Percentiles rank a stretch among this genome's conserved stretches.
phyloP scores from a whole-genome alignment of 2,329 filamentous ascomycete genomes.

The Fusarium sp. region DNA sequence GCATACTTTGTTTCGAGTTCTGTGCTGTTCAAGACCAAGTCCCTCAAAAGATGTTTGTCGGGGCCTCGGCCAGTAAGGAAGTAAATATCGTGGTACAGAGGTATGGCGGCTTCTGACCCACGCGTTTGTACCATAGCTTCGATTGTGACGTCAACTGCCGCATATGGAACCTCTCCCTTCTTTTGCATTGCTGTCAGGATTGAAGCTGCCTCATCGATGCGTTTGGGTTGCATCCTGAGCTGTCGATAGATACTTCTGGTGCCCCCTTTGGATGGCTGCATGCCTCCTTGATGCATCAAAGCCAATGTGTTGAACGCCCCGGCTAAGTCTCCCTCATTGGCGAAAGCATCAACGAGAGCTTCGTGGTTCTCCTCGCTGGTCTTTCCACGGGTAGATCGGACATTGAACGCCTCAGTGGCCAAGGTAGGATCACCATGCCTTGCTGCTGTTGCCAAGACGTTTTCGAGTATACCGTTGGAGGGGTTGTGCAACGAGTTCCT shows the following conservation, averaged over 20 bases:
- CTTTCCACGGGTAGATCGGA: conserved; percentile 57
- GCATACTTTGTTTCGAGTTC: conserved; percentile 43
- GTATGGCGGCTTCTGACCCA: conserved; percentile 52
- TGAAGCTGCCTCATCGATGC: conserved; percentile 67
- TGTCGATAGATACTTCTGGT: conserved; percentile 75
- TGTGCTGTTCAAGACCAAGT: conserved; percentile 51
- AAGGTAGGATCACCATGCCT: conserved; percentile 77
- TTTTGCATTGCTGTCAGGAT: conserved; percentile 69
- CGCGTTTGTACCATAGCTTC: conserved; percentile 52
- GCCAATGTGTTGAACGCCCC: conserved; percentile 79
- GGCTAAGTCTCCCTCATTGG: conserved; percentile 70
- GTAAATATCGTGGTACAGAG: conserved; percentile 51
- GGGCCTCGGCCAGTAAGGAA: conserved; percentile 50
- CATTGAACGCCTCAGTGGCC: conserved; percentile 78
- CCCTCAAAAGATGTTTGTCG: conserved; percentile 47
- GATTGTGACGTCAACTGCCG: conserved; percentile 53
- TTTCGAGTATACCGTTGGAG: conserved; percentile 75
- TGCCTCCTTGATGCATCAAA: conserved; percentile 74
- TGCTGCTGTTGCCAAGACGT: conserved; percentile 81
- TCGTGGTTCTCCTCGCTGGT: conserved; percentile 83
- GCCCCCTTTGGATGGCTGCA: conserved; percentile 71
- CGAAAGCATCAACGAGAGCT: conserved; percentile 81
- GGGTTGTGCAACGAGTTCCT: conserved; percentile 56
- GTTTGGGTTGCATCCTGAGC: conserved; percentile 64
- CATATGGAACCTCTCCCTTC: conserved; percentile 56